Conservation (phyloP, 768 basidiomycete genomes). For the Leccinum variicolor region DNA sequence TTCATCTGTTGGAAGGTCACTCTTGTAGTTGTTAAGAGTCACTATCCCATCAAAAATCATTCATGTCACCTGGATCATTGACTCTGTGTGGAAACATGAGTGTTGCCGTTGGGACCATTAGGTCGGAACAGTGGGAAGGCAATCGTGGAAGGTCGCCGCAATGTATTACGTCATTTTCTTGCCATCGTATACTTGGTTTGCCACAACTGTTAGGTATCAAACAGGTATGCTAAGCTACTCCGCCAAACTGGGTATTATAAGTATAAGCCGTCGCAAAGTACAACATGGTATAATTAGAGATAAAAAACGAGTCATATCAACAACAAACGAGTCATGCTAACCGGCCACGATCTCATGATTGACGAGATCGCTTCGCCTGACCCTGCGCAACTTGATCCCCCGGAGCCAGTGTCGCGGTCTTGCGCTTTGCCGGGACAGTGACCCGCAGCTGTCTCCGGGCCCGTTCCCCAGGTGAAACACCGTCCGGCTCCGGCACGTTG, state of each 20-base stretch:
- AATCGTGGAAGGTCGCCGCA: conserved; percentile 81
- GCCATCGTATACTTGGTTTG: background rate
- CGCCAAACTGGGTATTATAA: too few relatives aligned
- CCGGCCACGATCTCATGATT: background rate
- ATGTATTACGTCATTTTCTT: conserved; percentile 56
- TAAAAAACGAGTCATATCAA: too few relatives aligned
- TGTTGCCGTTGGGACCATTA: conserved; percentile 83
- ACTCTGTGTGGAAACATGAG: conserved; percentile 93
- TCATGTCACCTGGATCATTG: conserved; percentile 92
- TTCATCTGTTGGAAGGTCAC: conserved; percentile 64
- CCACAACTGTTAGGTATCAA: conserved; percentile 53
- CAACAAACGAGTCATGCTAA: too few relatives aligned
- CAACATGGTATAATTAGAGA: too few relatives aligned
- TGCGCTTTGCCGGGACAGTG: background rate
- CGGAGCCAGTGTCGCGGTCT: background rate
- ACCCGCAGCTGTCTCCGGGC: background rate
- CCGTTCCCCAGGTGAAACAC: background rate
- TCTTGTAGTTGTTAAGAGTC: conserved; percentile 1
- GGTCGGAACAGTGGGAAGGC: conserved; percentile 96
- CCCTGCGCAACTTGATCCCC: background rate
- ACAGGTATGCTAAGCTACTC: conserved; percentile 61
- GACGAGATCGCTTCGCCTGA: background rate
- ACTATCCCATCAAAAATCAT: conserved; percentile 54
- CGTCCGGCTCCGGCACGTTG: background rate
- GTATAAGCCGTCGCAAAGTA: too few relatives aligned